Evolutionary conservation across 2,329 filamentous ascomycete species (phyloP).

Genomic region (Hymenoscyphus infarciens): DNA sequence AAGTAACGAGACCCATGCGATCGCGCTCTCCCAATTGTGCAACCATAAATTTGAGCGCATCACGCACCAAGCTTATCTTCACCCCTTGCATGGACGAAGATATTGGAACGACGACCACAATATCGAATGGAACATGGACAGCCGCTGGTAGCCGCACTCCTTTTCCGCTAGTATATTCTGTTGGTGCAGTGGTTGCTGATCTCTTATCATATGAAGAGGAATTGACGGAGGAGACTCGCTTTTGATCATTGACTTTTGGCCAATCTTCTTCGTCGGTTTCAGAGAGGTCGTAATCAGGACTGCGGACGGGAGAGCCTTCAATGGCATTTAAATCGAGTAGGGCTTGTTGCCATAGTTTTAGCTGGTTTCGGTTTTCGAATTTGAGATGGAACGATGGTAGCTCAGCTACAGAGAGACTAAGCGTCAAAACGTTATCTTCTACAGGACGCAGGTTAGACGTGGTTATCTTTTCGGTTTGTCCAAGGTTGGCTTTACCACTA

Average conservation of each 20-base stretch:
- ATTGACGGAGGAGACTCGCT: slow-evolving; percentile 76
- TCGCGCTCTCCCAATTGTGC: slow-evolving; percentile 86
- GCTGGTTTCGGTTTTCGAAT: slow-evolving; percentile 77
- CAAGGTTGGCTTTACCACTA: slow-evolving; percentile 39
- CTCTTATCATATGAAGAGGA: slow-evolving; percentile 77
- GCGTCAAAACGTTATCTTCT: slow-evolving; percentile 81
- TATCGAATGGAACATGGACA: slow-evolving; percentile 86
- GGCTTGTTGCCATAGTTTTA: slow-evolving; percentile 88
- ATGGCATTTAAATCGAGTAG: slow-evolving; percentile 77
- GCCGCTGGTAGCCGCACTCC: slow-evolving; percentile 34
- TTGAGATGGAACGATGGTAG: slow-evolving; percentile 91
- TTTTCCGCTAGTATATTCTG: slow-evolving; percentile 76
- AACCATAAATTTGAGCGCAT: slow-evolving; percentile 89
- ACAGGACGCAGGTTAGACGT: slow-evolving; percentile 37
- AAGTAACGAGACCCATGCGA: slow-evolving; percentile 95
- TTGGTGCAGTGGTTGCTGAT: slow-evolving; percentile 80
- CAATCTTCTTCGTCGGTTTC: slow-evolving; percentile 88
- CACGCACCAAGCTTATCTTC: slow-evolving; percentile 90
- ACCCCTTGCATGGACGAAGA: slow-evolving; percentile 99
- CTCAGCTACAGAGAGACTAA: slow-evolving; percentile 87
- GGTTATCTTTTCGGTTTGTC: slow-evolving; percentile 33
- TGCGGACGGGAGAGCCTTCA: slow-evolving; percentile 60
- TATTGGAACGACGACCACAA: slow-evolving; percentile 94
- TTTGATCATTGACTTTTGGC: slow-evolving; percentile 57
- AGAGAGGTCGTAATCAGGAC: slow-evolving; percentile 76